Evolutionary conservation across 306 rosid genomes (phyloP), one percentile per base, ranked within the genome.

Genomic region (Bauhinia variegata): DNA sequence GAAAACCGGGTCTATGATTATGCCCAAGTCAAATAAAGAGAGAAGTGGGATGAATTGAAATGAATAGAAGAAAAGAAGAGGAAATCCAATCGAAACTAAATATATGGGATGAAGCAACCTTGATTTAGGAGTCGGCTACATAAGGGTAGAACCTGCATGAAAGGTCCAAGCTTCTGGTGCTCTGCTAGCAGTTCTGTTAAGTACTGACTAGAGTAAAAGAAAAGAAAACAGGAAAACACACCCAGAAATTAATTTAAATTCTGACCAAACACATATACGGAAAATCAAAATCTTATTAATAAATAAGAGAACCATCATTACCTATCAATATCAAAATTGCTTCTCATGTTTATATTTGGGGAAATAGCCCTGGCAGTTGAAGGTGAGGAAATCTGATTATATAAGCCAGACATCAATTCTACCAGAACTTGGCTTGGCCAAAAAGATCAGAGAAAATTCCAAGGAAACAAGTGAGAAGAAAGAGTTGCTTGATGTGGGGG

Each of bases 91-190:
- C 67, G 38, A 63, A 53, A 19, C 42, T 57, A 17, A 65, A 68
- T 18, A 17, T 33, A 51, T 49, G 47, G 52, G 28, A 58, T 19
- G 42, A 54, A 64, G 54, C 11, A 8, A 83, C 88, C 88, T 83
- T 83, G 88, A 80, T 73, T 80, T 28, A 83, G 78, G 63, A 83
- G 83, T 70, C 83, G 63, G 60, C 65, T 70, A 63, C 88, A 79
- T 10, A 73, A 68, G 64, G 88, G 88, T n/a, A 83, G 76, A 36
- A 83, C 88, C 77, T 79, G 85, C 56, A 76, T 34, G 83, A 83
- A 83, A 48, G 88, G 88, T 50, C 74, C 78, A 62, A 83, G 83
- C 59, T 83, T 83, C 60, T 83, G 88, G 62, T 75, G 70, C 72
- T 83, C 88, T 19, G 80, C 78, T 34, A 83, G 56, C 43, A 83